These are phyloP conservation scores for Iberis pinnata DNA, from an alignment of 345 rosid species.

Conservation along the genomic window DNA sequence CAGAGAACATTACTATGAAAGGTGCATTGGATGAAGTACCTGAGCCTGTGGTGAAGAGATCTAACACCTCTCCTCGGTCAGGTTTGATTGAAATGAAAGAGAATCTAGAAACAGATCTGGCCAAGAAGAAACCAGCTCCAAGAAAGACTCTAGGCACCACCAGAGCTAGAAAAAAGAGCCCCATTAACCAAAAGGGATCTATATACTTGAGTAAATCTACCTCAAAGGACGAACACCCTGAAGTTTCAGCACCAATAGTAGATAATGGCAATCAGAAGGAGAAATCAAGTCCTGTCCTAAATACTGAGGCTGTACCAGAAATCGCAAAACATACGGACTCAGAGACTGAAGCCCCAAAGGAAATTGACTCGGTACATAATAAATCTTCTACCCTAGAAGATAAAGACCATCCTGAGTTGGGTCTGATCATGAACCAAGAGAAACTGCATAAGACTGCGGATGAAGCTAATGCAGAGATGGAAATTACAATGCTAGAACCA, in stretches of 20 bases:
- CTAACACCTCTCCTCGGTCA: constrained; percentile 21
- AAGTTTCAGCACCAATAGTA: constrained; percentile 19
- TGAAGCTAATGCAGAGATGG: constrained; percentile 19
- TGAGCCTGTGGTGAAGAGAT: constrained; percentile 26
- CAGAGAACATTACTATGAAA: constrained; percentile 14
- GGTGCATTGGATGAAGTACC: constrained; percentile 25
- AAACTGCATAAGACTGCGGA: constrained; percentile 23
- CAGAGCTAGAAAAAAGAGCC: constrained; percentile 36
- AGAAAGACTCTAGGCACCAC: constrained; percentile 58
- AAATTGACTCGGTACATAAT: constrained; percentile 30
- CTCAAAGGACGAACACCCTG: constrained; percentile 27
- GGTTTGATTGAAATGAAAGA: constrained; percentile 30
- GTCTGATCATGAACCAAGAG: constrained; percentile 20
- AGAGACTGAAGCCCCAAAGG: constrained; percentile 20
- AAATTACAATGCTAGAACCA: constrained; percentile 14
- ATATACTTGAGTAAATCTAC: constrained; percentile 41
- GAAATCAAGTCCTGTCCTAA: constrained; percentile 21
- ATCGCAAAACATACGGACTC: constrained; percentile 14
- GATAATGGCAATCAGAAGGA: constrained; percentile 30
- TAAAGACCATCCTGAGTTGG: constrained; percentile 27
- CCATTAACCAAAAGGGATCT: constrained; percentile 49
- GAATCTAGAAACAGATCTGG: constrained; percentile 27
- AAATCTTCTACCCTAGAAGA: constrained; percentile 56
- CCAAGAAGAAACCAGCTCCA: constrained; percentile 38
- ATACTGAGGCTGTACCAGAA: constrained; percentile 28